A percentile compares a stretch with the other conserved stretches of the same genome.
phyloP scores from a whole-genome alignment of 2,329 filamentous ascomycete species.

The Ascomycota sp. region DNA sequence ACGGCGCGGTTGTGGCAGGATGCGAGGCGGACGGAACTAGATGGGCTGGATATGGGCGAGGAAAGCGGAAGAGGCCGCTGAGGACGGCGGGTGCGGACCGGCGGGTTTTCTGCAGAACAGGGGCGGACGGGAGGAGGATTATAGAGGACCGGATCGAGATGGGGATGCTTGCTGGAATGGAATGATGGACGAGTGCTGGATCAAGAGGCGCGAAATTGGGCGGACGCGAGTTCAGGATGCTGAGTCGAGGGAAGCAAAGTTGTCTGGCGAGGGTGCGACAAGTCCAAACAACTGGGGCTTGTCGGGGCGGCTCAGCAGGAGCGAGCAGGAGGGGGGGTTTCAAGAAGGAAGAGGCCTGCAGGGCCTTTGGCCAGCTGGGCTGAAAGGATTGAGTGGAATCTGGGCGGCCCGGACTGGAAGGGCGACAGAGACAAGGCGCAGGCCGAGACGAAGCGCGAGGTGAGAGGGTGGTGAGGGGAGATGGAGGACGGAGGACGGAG shows the following conservation, averaged over 20 bases:
- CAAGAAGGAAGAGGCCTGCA: too few relatives aligned
- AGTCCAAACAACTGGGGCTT: too few relatives aligned
- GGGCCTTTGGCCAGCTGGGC: too few relatives aligned
- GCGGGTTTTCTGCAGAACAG: slow-evolving; percentile 2
- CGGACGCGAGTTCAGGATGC: background rate
- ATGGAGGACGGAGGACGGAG: too few relatives aligned
- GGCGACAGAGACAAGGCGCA: too few relatives aligned
- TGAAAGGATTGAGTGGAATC: too few relatives aligned
- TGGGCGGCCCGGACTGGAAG: too few relatives aligned
- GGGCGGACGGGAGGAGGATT: background rate
- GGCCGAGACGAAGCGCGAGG: too few relatives aligned
- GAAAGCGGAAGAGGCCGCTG: background rate
- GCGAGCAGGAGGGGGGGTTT: too few relatives aligned
- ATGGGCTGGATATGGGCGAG: background rate
- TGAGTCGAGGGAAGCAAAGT: background rate
- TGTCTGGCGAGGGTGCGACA: background rate
- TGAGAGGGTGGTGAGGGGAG: too few relatives aligned
- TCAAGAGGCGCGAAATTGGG: slow-evolving; percentile 1
- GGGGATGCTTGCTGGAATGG: slow-evolving; percentile 2
- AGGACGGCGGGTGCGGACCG: slow-evolving; percentile 1
- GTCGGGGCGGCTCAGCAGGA: too few relatives aligned
- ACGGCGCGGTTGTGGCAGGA: too few relatives aligned
- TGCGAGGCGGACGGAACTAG: background rate
- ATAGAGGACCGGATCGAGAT: background rate
- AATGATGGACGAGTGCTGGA: slow-evolving; percentile 1